Percentiles rank a stretch among this genome's conserved stretches.
Evolutionary conservation across 768 basidiomycete genomes (phyloP).

Genomic region (Auricularia auricula-judae): DNA sequence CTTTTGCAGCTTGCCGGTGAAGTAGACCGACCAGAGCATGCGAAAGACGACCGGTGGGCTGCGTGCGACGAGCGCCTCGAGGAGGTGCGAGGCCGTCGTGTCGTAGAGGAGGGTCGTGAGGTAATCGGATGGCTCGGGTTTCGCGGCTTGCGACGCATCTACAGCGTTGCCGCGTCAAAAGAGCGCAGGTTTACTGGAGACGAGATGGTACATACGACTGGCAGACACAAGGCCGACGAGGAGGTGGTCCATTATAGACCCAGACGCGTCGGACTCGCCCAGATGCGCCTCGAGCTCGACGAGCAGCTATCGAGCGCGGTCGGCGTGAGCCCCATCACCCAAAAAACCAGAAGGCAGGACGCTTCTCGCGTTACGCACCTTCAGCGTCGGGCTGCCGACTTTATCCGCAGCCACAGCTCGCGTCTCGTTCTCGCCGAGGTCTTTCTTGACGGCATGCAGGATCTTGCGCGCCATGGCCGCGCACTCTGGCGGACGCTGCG

Average conservation of each 20-base stretch:
- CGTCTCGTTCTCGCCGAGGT: constrained; percentile 58
- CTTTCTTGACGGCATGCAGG: constrained; percentile 40
- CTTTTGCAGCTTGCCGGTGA: constrained; percentile 55
- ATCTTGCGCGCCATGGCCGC: constrained; percentile 28
- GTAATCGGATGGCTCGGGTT: constrained; percentile 57
- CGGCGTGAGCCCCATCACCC: no score
- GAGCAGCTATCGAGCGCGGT: no score
- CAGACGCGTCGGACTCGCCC: constrained; percentile 41
- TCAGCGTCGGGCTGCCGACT: constrained; percentile 65
- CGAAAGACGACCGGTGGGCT: constrained; percentile 52
- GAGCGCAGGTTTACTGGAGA: no score
- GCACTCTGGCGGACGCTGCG: constrained; percentile 38
- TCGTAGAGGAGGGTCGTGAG: constrained; percentile 74
- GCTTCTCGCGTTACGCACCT: no score
- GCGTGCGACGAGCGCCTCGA: constrained; percentile 66
- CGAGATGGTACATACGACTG: constrained; percentile 35
- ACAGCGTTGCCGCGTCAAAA: no score
- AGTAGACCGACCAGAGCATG: constrained; percentile 67
- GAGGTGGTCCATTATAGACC: constrained; percentile 73
- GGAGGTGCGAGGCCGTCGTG: constrained; percentile 77
- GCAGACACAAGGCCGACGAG: constrained; percentile 64
- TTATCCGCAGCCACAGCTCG: constrained; percentile 66
- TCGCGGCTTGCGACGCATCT: background rate
- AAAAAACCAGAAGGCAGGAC: no score
- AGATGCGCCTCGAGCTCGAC: constrained; percentile 73